Evolutionary conservation across 2,329 filamentous ascomycete genomes (phyloP), one percentile per base, ranked within the genome.

Genomic region (Hawksworthiomyces lignivorus): DNA sequence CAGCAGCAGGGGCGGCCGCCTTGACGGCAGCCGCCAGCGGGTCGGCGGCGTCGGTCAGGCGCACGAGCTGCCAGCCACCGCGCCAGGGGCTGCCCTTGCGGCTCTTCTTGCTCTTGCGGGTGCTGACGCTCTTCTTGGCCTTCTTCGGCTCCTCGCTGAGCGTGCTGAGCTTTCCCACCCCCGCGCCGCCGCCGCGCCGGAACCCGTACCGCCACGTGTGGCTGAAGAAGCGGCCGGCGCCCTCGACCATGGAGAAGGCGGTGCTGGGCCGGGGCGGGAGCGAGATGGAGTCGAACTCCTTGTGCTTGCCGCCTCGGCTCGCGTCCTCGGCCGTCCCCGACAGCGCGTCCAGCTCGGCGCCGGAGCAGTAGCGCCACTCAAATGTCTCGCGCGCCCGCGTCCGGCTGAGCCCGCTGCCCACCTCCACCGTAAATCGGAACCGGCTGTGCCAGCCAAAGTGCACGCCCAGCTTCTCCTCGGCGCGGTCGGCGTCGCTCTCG

Each of bases 281-380:
- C n/a, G n/a, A n/a, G n/a, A n/a, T n/a, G n/a, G n/a, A n/a, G n/a
- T n/a, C n/a, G n/a, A n/a, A n/a, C n/a, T n/a, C n/a, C n/a, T n/a
- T n/a, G n/a, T n/a, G n/a, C n/a, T n/a, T n/a, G n/a, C n/a, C n/a
- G n/a, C n/a, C n/a, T n/a, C n/a, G n/a, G n/a, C n/a, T n/a, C n/a
- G n/a, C n/a, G n/a, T n/a, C n/a, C n/a, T n/a, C n/a, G n/a, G n/a
- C n/a, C n/a, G n/a, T n/a, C n/a, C n/a, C n/a, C n/a, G n/a, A 54
- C 12, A 66, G 47, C 4, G 44, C 47, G 36, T 47, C 50, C 22
- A 67, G 53, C 34, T 58, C 62, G 9, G 47, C 45, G 27, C 59
- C 57, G 32, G 51, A 49, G 44, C 59, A 60, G 41, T 57, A 52
- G 5, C 64, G 59, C 66, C 66, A 69, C 54, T 68, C 60, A 46